phyloP scores from a whole-genome alignment of 78 protist genomes.

The Salpingoeca rosetta region DNA sequence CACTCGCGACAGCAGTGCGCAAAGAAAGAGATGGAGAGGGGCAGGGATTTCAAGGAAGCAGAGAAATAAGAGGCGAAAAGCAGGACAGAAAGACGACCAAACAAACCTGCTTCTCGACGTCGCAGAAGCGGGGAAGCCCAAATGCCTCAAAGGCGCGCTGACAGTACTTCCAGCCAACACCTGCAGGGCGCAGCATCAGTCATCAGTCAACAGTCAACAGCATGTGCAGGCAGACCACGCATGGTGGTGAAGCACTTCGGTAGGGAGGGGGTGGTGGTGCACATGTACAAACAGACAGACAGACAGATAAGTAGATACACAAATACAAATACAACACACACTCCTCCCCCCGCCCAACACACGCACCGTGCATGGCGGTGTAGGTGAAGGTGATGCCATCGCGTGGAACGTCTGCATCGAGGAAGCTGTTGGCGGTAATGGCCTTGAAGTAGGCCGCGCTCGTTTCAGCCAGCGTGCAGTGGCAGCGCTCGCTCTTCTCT shows the following conservation, averaged over 20 bases:
- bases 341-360: too few species aligned
- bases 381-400: conserved; percentile 54
- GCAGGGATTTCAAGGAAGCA: background rate
- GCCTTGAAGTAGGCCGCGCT: background rate
- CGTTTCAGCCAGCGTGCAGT: conserved; percentile 21
- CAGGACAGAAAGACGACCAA: too few species aligned
- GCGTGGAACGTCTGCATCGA: too few species aligned
- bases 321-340: too few species aligned
- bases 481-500: background rate
- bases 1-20: too few species aligned
- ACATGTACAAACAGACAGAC: too few species aligned
- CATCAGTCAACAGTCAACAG: too few species aligned
- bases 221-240: too few species aligned
- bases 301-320: too few species aligned
- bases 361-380: conserved; percentile 90
- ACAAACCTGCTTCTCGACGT: conserved; percentile 53
- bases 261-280: too few species aligned
- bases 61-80: background rate
- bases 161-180: conserved; percentile 83
- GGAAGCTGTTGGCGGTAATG: background rate
- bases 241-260: too few species aligned
- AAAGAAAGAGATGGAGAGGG: too few species aligned
- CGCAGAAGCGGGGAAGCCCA: conserved; percentile 31
- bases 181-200: background rate
- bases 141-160: conserved; percentile 41